phyloP scores from a whole-genome alignment of 2,329 filamentous ascomycete genomes.

The Gyromitra esculenta region DNA sequence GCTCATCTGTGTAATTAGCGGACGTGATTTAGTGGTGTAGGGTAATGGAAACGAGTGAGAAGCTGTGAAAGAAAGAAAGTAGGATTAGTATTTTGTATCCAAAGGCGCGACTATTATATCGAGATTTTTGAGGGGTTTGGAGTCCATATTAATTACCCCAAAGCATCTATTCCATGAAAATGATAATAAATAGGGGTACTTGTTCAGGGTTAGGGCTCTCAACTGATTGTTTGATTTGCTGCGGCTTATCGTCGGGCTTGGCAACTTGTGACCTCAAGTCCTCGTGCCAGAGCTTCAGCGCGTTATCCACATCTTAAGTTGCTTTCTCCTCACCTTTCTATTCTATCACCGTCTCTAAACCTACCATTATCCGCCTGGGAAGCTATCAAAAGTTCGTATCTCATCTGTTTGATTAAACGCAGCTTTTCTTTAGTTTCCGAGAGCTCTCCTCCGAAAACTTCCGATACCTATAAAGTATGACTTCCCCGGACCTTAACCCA shows the following conservation, averaged over 20 bases:
- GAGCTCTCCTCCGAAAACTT: not conserved
- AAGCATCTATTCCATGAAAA: not conserved
- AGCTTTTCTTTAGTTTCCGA: not conserved
- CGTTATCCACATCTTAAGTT: conserved; percentile 6
- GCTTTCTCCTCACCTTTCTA: conserved; percentile 18
- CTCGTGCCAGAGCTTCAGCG: conserved; percentile 25
- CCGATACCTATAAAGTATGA: conserved; percentile 31
- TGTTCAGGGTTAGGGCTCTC: conserved; percentile 19
- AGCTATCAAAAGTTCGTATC: not conserved
- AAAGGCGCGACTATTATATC: not conserved
- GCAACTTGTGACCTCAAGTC: conserved; percentile 33
- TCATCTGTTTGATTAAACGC: not conserved
- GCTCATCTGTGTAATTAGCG: not conserved
- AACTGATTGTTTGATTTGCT: not conserved
- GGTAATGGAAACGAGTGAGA: not conserved
- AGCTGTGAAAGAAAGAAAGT: conserved; percentile 9
- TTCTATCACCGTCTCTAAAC: not conserved
- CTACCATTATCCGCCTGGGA: not conserved
- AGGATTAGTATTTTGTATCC: not conserved
- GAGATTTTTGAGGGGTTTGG: not conserved
- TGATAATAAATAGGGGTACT: not conserved
- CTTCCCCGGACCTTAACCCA: conserved; percentile 44
- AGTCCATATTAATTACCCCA: not conserved
- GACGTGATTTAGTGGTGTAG: conserved; percentile 7
- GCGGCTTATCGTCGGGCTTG: conserved; percentile 36